Evolutionary conservation across 106 monocot genomes (phyloP), one percentile per base, ranked within the genome.

Genomic region (Acorus gramineus): DNA sequence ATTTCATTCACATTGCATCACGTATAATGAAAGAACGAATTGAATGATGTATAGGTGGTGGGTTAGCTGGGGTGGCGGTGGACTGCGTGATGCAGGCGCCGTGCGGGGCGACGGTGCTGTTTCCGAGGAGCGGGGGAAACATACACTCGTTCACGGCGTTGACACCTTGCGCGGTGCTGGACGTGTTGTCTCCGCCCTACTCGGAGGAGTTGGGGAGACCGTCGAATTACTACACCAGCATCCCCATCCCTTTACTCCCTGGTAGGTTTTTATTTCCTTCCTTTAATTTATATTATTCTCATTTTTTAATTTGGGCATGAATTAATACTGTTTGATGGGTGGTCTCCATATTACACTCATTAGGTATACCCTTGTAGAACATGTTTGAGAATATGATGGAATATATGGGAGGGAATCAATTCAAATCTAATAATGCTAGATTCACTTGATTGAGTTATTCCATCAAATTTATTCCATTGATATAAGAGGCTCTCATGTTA

Each of bases 121-220:
- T 70, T 56, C 74, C 79, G 6, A 61, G 47, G 6, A 79, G 60
- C 53, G 74, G 79, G 6, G 79, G 79, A n/a, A 79, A 79, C 69
- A 44, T 79, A 45, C 79, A 79, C 74, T 56, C 65, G 50, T 79
- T 79, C 74, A 79, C 61, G 2, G 79, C 79, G n/a, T 2, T 74
- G n/a, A 70, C 79, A 5, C 65, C 79, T 5, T 79, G 79, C 58
- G 79, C 79, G 2, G 56, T 79, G 8, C 47, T 79, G 13, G 79
- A 79, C 54, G 74, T 79, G 1, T 52, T 79, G 49, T 64, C 74
- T 4, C 79, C 79, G 4, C 79, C 79, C 0, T 79, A 79, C 69
- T 61, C 62, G 12, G 77, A 78, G 0, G 71, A 52, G 11, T 43
- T 52, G 10, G 72, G 61, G 9, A 55, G 66, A 0, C 62, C 63